Conservation (phyloP, 495 filamentous ascomycete species). For the Penicillium parvum region DNA sequence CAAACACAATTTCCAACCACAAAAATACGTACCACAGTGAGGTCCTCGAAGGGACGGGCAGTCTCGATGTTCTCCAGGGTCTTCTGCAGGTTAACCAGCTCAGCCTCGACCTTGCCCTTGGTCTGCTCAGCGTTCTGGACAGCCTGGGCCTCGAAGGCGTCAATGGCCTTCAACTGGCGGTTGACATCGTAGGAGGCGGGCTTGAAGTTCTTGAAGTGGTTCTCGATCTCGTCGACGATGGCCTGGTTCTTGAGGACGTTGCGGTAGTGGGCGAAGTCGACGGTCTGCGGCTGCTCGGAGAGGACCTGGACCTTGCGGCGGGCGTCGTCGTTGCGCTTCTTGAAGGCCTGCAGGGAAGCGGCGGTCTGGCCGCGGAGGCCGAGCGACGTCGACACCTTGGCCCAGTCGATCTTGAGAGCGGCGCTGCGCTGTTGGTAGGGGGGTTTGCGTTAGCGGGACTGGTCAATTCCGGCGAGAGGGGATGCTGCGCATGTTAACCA, state of each 20-base stretch:
- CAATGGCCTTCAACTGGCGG: conserved; percentile 94
- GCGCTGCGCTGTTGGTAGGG: conserved; percentile 81
- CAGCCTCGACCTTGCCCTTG: conserved; percentile 87
- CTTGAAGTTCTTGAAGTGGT: conserved; percentile 84
- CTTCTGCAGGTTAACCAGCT: conserved; percentile 85
- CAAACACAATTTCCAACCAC: background rate
- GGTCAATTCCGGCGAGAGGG: conserved; percentile 4
- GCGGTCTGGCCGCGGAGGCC: conserved; percentile 94
- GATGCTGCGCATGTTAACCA: conserved; percentile 3
- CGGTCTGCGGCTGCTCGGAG: conserved; percentile 67
- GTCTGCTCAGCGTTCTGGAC: conserved; percentile 95
- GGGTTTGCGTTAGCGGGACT: conserved; percentile 17
- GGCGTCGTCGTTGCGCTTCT: conserved; percentile 98
- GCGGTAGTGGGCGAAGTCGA: conserved; percentile 96
- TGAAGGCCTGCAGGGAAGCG: conserved; percentile 86
- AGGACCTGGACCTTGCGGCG: conserved; percentile 85
- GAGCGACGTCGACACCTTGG: conserved; percentile 81
- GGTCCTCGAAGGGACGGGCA: conserved; percentile 91
- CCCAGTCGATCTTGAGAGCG: conserved; percentile 99
- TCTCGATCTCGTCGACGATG: conserved; percentile 94
- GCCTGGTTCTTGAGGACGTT: conserved; percentile 86
- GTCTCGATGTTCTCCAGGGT: conserved; percentile 96
- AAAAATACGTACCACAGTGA: conserved; percentile 82
- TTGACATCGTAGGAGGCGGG: conserved; percentile 82
- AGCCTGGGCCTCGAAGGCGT: conserved; percentile 94